Evolutionary conservation across 2,329 filamentous ascomycete genomes (phyloP).

Genomic region (Knoxdaviesia proteae): DNA sequence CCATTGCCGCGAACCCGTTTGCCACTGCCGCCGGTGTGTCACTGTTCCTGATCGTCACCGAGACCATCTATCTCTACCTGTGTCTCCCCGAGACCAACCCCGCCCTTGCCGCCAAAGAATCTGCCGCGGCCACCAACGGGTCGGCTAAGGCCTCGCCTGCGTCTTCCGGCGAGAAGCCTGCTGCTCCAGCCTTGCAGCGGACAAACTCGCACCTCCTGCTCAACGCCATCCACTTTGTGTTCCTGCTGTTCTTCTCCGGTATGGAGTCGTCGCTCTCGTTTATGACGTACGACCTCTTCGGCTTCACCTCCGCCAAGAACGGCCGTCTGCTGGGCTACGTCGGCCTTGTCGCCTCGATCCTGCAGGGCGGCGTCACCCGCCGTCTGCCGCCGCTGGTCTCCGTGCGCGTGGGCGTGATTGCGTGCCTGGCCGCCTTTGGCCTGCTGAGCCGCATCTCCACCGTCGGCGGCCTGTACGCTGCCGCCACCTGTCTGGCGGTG

Average conservation of each 20-base stretch:
- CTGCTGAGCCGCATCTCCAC: slow-evolving; percentile 52
- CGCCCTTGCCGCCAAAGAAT: slow-evolving; percentile 18
- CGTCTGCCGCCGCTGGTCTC: slow-evolving; percentile 63
- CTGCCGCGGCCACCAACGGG: slow-evolving; percentile 7
- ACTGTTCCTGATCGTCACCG: slow-evolving; percentile 60
- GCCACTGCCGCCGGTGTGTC: slow-evolving; percentile 81
- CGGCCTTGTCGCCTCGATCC: slow-evolving; percentile 72
- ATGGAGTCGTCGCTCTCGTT: slow-evolving; percentile 97
- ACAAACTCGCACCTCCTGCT: slow-evolving; percentile 73
- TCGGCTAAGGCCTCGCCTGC: slow-evolving; percentile 4
- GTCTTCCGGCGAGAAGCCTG: slow-evolving; percentile 6
- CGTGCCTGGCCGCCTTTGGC: slow-evolving; percentile 62
- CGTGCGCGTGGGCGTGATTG: slow-evolving; percentile 57
- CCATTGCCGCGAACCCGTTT: slow-evolving; percentile 77
- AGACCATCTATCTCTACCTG: slow-evolving; percentile 74
- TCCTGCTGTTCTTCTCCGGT: slow-evolving; percentile 91
- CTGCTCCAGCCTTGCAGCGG: slow-evolving; percentile 18
- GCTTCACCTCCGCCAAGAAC: slow-evolving; percentile 58
- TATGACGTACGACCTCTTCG: slow-evolving; percentile 89
- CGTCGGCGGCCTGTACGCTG: slow-evolving; percentile 52
- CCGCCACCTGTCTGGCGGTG: slow-evolving; percentile 66
- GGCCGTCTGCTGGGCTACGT: slow-evolving; percentile 78
- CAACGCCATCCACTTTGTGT: slow-evolving; percentile 70
- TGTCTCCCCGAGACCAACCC: slow-evolving; percentile 75
- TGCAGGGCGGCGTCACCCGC: slow-evolving; percentile 81